Evolutionary conservation across 169 alveolate genomes (phyloP), one percentile per base, ranked within the genome.

Genomic region (Plasmodium cynomolgi): DNA sequence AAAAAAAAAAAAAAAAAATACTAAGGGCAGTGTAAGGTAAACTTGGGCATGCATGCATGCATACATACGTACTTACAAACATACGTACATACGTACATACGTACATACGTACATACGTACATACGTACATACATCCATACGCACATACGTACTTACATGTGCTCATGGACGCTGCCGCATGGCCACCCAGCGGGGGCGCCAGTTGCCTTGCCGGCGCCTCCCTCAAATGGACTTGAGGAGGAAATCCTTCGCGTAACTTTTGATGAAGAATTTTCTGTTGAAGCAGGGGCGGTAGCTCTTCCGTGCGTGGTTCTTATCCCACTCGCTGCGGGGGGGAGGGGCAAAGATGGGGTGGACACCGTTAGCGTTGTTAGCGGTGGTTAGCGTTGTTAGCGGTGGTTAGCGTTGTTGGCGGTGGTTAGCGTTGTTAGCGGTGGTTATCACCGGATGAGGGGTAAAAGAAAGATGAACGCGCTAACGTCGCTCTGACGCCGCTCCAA

Each of bases 291-390:
- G 75, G 47, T 68, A 91, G 39, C 74, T 81, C 54, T 74, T 71
- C 58, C 95, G 71, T 1, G 79, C 34, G 68, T 91, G 95, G n/a
- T 34, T 44, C 13, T 44, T 82, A 26, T 91, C 95, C 95, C 95
- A 91, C 1, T 41, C 79, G 1, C 95, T 91, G 31, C 11, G 37
- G 54, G 33, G 50, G 13, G 26, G 34, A 33, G 50, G 82, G 9
- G 79, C 9, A 75, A 50, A 74, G 5, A 9, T 37, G 29, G 41
- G 47, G 29, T n/a, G n/a, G n/a, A n/a, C n/a, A n/a, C n/a, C n/a
- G 5, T 39, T 20, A 34, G 9, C 37, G n/a, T 9, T 13, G 17
- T 80, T 26, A 79, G 47, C n/a, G n/a, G 20, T 3, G 11, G 23
- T 7, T 34, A 80, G 17, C 20, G 33, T 23, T 6, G 44, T 75